Evolutionary conservation across 2,329 filamentous ascomycete species (phyloP), one percentile per base, ranked within the genome.

Genomic region (Lachnum nothofagi): DNA sequence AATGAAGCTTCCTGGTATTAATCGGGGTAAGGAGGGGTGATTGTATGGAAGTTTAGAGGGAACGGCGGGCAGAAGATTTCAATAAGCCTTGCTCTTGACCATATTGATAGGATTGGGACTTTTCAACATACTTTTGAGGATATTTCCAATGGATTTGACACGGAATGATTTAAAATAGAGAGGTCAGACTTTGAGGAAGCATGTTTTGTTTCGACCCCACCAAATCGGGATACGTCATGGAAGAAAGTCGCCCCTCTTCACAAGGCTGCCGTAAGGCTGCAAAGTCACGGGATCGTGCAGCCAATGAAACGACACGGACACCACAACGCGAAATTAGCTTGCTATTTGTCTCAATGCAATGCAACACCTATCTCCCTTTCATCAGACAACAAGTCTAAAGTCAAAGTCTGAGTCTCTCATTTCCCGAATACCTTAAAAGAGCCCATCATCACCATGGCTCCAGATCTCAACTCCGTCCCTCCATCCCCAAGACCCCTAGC

Each of bases 381-480:
- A 4, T 17, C n/a, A 5, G 5, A 20, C 14, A 37, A 22, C 6
- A 4, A 5, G 34, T 17, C n/a, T 16, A 17, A 37, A 37, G 17
- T 17, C n/a, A 10, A 2, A 7, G n/a, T 4, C 34, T 22, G 9
- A 22, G 5, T 2, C 19, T 22, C 34, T 37, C 10, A 6, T 27
- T 27, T 6, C 25, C 3, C 34, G n/a, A 16, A 10, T 22, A 10
- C 2, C 17, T 37, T 3, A 3, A 22, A 20, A 37, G 6, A 41
- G 35, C 14, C n/a, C 10, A 25, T 20, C 19, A n/a, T 17, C 37
- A 53, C 19, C 37, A 66, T 67, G 64, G 64, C 64, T 40, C 65
- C 65, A 23, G 64, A 67, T 56, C 51, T 66, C 31, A 65, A 66
- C 46, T 65, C 63, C 17, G 60, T 66, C 7, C 63, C 64, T 41